Evolutionary conservation across 352 stramenopile species (phyloP).

Genomic region (Globisporangium ultimum): DNA sequence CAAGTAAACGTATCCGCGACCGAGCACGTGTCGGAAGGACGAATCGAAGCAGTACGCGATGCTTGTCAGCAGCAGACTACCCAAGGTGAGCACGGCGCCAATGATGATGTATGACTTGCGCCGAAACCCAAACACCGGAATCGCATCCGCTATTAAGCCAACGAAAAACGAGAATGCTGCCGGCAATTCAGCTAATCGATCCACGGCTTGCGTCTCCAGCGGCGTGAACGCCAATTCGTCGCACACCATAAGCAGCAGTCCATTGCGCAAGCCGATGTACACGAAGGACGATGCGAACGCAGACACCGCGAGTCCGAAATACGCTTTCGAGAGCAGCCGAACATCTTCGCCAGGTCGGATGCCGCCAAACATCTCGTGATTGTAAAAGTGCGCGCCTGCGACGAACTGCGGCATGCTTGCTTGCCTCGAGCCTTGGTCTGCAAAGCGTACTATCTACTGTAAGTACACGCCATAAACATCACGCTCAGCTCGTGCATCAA

Average conservation of each 20-base stretch:
- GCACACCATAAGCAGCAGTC: conserved; percentile 14
- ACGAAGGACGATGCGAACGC: conserved; percentile 18
- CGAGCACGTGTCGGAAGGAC: background rate
- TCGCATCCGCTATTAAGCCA: conserved; percentile 59
- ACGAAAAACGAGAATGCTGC: conserved; percentile 62
- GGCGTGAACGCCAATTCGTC: conserved; percentile 10
- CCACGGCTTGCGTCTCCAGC: conserved; percentile 16
- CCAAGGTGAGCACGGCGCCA: conserved; percentile 20
- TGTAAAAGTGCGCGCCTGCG: conserved; percentile 22
- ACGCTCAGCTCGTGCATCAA: no score
- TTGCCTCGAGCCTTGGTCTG: background rate
- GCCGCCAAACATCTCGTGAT: conserved; percentile 21
- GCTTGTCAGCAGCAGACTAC: conserved; percentile 2
- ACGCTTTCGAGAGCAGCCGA: conserved; percentile 10
- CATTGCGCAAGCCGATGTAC: conserved; percentile 16
- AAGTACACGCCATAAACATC: background rate
- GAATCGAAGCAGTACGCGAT: conserved; percentile 7
- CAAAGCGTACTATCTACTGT: no score
- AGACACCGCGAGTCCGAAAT: conserved; percentile 15
- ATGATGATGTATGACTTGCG: conserved; percentile 79
- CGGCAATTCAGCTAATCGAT: conserved; percentile 40
- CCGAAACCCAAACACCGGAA: conserved; percentile 56
- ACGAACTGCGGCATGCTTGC: conserved; percentile 11
- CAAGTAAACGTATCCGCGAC: conserved; percentile 7
- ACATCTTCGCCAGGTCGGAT: conserved; percentile 16